Evolutionary conservation across 148 eudicot genomes (phyloP), one percentile per base, ranked within the genome.

Genomic region (Pharnaceum exiguum): DNA sequence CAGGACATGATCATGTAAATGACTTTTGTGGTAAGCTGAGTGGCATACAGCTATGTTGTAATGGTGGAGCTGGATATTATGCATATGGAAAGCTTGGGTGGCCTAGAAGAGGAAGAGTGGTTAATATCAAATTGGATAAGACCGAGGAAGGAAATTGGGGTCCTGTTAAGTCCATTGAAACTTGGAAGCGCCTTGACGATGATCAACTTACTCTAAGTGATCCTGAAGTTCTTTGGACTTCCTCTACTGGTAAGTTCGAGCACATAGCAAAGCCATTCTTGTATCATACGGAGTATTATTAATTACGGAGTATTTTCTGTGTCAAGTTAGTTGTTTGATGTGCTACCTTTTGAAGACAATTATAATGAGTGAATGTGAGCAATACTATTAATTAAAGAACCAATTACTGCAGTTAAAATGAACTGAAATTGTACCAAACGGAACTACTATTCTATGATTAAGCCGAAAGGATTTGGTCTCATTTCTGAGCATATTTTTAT

Each of bases 11-110:
- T 68, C 89, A 83, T 51, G 40, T 79, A 45, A 83, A 83, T 45
- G 89, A 83, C 66, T 83, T 78, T 46, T 83, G 89, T 61, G 89
- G 89, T 5, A 65, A 79, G 65, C 56, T 83, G 15, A 66, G 58
- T 43, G 79, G 80, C 35, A 80, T 83, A 26, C 61, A 83, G 48
- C 78, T 83, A 12, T 83, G 89, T 35, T 83, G 75, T 56, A 81
- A 69, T 54, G 89, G 84, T 12, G 89, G 85, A 10, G 75, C 80
- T 18, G 89, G 89, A 1, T 83, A 83, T 62, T 85, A 83, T 68
- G 89, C 84, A 9, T 83, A 83, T 45, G 89, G 89, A 28, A 65
- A 69, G 55, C 81, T 81, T 21, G 89, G 89, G 13, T 83, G 89
- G 89, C 37, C 74, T 4, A 70, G 85, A 59, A 70, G 89, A 45